Evolutionary conservation across 768 basidiomycete genomes (phyloP).

Genomic region (Lactifluus pinguis): DNA sequence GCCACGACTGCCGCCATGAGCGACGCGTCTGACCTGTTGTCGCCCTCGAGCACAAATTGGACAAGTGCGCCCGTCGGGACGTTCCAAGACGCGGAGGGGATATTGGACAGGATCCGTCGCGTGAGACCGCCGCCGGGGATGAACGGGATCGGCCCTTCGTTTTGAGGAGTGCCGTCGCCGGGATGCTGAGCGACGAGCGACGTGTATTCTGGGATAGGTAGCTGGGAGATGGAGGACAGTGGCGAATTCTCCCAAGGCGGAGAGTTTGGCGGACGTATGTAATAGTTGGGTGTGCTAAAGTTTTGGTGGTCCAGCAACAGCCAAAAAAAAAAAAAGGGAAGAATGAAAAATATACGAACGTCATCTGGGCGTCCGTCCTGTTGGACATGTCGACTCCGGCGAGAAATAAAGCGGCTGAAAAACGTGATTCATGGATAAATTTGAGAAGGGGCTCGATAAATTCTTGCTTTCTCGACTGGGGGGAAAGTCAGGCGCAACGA

Average conservation of each 20-base stretch:
- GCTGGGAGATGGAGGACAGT: conserved; percentile 33
- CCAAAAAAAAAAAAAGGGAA: too few species aligned
- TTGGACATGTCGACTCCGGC: conserved; percentile 70
- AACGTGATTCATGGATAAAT: conserved; percentile 44
- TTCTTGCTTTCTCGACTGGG: conserved; percentile 56
- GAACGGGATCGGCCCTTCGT: conserved; percentile 44
- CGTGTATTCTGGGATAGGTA: conserved; percentile 48
- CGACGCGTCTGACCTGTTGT: conserved; percentile 66
- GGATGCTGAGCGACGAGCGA: conserved; percentile 37
- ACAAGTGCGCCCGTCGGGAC: conserved; percentile 52
- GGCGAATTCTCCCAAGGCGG: conserved; percentile 37
- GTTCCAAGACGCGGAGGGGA: conserved; percentile 42
- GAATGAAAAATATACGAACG: conserved; percentile 34
- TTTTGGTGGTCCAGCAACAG: not conserved
- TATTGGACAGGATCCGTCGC: conserved; percentile 41
- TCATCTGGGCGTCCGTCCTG: conserved; percentile 70
- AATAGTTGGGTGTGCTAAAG: conserved; percentile 56
- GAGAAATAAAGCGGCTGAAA: conserved; percentile 51
- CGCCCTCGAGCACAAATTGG: conserved; percentile 76
- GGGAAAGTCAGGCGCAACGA: too few species aligned
- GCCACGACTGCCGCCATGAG: conserved; percentile 47
- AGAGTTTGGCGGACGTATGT: conserved; percentile 38
- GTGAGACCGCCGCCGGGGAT: conserved; percentile 75
- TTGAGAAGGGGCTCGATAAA: conserved; percentile 50
- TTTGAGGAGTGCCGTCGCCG: conserved; percentile 15